Base-by-base conservation (phyloP, 192 early-diverging fungal species). In the Obelidium mucronatum region DNA sequence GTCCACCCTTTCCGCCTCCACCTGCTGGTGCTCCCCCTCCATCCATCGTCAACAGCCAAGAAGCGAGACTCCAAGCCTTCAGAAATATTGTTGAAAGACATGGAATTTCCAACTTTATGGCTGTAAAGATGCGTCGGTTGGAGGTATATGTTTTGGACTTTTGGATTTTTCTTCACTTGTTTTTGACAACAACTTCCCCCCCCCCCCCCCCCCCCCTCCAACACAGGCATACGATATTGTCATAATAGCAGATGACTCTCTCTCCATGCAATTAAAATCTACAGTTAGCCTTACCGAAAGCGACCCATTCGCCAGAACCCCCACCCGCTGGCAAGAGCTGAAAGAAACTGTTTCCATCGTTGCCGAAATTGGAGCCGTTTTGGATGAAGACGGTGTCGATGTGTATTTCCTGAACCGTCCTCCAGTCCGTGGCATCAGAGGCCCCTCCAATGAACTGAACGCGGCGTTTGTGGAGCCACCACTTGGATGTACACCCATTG, bases 151-250 rank as follows among this genome's bases (percentile, higher is more conserved):
- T 17, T 17, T 60, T 13, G 59, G n/a, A n/a, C n/a, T n/a, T n/a
- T n/a, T n/a, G n/a, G n/a, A n/a, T n/a, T n/a, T n/a, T n/a, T n/a
- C n/a, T n/a, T n/a, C n/a, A n/a, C n/a, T n/a, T n/a, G n/a, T n/a
- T n/a, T n/a, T n/a, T n/a, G n/a, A n/a, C n/a, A n/a, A n/a, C n/a
- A n/a, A n/a, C n/a, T n/a, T n/a, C n/a, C n/a, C n/a, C n/a, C n/a
- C n/a, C n/a, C n/a, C n/a, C n/a, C n/a, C n/a, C n/a, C n/a, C n/a
- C n/a, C n/a, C n/a, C n/a, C n/a, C n/a, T n/a, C n/a, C n/a, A n/a
- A n/a, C n/a, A n/a, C n/a, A 73, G 56, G 71, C 28, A 26, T 73
- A 61, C 37, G 58, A 73, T 36, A 73, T 73, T 61, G 71, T 73
- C 26, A 58, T 73, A 13, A 73, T 73, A 13, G 58, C 34, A 8